phyloP scores from a whole-genome alignment of 495 filamentous ascomycete genomes.

The Cladorrhinum samala region DNA sequence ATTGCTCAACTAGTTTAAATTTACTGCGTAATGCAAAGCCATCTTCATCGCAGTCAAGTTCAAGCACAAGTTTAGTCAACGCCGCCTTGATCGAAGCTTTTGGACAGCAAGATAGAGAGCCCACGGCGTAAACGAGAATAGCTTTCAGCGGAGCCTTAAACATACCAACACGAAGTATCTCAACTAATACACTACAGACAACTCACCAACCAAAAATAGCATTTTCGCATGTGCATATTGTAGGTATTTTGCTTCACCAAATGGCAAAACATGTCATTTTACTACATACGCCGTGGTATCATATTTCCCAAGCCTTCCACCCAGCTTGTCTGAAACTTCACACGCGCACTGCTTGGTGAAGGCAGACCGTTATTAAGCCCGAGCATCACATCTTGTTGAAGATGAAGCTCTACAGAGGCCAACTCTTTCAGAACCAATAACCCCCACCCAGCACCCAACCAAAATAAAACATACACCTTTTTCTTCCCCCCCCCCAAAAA shows the following conservation, averaged over 20 bases:
- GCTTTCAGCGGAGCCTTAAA: too few relatives aligned
- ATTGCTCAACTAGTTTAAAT: too few relatives aligned
- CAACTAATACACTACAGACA: too few relatives aligned
- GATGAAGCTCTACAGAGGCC: constrained; percentile 9
- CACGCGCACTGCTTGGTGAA: constrained; percentile 20
- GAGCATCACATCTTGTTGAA: constrained; percentile 24
- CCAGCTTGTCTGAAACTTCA: constrained; percentile 9
- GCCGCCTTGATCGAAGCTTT: too few relatives aligned
- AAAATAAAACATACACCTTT: background rate
- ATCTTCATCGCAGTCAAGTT: too few relatives aligned
- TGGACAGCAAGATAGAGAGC: too few relatives aligned
- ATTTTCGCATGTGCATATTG: background rate
- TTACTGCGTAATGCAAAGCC: too few relatives aligned
- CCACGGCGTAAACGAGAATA: too few relatives aligned
- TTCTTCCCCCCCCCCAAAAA: background rate
- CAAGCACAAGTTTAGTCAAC: too few relatives aligned
- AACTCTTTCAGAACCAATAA: background rate
- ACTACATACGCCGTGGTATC: constrained; percentile 1
- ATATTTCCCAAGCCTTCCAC: background rate
- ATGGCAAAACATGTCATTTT: background rate
- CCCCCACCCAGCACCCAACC: background rate
- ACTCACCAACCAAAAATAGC: too few relatives aligned
- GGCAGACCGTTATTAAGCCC: constrained; percentile 11
- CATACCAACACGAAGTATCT: too few relatives aligned
- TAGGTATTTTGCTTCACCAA: background rate